Evolutionary conservation across 805 yeast species (phyloP), one percentile per base, ranked within the genome.

Genomic region (Barnettozyma sp.): DNA sequence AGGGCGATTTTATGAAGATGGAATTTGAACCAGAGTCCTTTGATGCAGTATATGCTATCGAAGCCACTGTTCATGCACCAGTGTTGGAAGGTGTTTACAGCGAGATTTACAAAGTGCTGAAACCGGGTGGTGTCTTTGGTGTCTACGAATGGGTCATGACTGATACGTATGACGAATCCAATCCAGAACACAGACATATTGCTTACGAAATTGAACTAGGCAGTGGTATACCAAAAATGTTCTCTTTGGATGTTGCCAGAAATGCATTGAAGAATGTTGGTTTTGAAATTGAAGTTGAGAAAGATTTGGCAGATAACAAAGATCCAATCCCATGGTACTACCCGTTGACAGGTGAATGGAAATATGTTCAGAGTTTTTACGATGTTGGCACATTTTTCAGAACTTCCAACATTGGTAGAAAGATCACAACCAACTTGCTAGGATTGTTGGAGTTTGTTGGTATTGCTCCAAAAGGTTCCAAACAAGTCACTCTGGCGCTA

Each of bases 101-200:
- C 39, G 95, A 90, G 69, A 90, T 90, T 56, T 92, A 76, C 76
- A 85, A 85, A 59, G 96, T 86, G 13, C 73, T 90, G 62, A 92
- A 92, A 66, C 97, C 98, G 52, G 97, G 97, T 57, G 98, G 98
- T 62, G 76, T 71, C 33, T 92, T 92, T 49, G 98, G 97, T 59
- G 97, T 92, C 35, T 92, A 92, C 68, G 98, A 92, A 66, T 92
- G 98, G 98, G 97, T 92, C 46, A 83, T 92, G 95, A 92, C 97
- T 43, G 95, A 87, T 54, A 71, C 66, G 33, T 92, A 86, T 60
- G 97, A 92, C 59, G 94, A 83, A 65, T 63, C 63, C 40, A 86
- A 85, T 63, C 75, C 77, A 50, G 88, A 78, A 62, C 98, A 92
- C 67, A 83, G 96, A 65, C 82, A 81, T 58, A 84, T 92, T 46